Base-by-base conservation (phyloP, 2,329 filamentous ascomycete species). In the Pseudocercospora crystallina region DNA sequence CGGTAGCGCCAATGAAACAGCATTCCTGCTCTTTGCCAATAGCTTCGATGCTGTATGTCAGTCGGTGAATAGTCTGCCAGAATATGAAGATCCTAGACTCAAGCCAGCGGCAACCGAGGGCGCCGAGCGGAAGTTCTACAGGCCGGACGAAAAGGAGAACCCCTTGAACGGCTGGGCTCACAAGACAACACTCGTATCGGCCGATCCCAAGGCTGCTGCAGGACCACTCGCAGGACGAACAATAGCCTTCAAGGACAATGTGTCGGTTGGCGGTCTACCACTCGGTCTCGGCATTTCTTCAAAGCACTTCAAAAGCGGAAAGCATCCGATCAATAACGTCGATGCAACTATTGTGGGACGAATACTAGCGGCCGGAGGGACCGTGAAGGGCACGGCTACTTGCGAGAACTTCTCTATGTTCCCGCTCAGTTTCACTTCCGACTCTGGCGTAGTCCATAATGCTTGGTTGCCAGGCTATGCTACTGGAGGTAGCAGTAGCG, bases 401-500 rank as follows among this genome's bases (percentile, higher is more conserved):
- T 79, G 76, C 53, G 76, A 79, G 59, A 76, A 77, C 55, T 67
- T 76, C 35, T 76, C 70, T 38, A 67, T 71, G 20, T 71, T 71
- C 8, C 71, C 70, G 4, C 54, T 76, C 12, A 74, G 71, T 8
- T 69, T 66, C 43, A 75, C 75, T 5, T 70, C 73, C 0, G 69
- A 73, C n/a, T 72, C 71, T 2, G 76, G 76, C 0, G 67, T 69
- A 1, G 74, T 79, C 2, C 70, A 77, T 29, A 70, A 72, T 51
- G 64, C 68, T 0, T 69, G 65, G 65, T 47, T 65, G 8, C 58
- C 60, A n/a, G 63, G 63, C 1, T 69, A 68, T 39, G 68, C 65
- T 1, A 69, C 69, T 2, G 69, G 69, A 34, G 69, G 69, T 4
- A 65, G 61, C n/a, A 65, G 60, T 33, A 65, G 61, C 35, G 69